Conservation (phyloP, 192 early-diverging fungal genomes). For the Diversispora epigaea region DNA sequence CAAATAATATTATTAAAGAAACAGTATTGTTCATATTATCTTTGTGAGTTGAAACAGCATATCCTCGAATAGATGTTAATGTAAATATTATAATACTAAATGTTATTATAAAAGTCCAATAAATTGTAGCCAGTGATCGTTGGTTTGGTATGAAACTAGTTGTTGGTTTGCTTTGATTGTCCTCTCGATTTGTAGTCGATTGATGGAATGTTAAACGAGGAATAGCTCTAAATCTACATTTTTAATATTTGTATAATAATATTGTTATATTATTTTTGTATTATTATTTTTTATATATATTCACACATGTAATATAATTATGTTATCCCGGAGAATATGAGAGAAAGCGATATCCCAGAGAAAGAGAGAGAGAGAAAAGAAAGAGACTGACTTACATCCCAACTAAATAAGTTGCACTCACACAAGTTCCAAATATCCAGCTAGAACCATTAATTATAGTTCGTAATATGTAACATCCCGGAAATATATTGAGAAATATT, state of each 20-base stretch:
- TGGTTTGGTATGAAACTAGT: not conserved
- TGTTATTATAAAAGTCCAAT: not conserved
- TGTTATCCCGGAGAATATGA: not conserved
- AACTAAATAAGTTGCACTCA: no score
- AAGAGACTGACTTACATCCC: no score
- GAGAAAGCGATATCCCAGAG: not conserved
- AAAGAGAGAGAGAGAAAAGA: not conserved
- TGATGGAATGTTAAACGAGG: not conserved
- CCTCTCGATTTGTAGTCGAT: not conserved
- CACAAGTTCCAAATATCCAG: no score
- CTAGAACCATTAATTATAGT: no score
- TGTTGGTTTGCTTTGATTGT: not conserved
- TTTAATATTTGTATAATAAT: not conserved
- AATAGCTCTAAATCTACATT: not conserved
- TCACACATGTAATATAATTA: no score
- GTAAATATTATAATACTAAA: not conserved
- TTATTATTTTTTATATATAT: no score
- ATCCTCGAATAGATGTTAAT: not conserved
- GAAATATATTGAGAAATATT: no score
- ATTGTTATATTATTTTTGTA: not conserved
- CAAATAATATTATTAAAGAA: not conserved
- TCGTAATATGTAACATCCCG: no score
- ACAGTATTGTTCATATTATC: not conserved
- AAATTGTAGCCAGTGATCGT: not conserved
- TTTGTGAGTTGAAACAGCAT: not conserved